These are phyloP conservation scores for Alternaria postmessia DNA, from an alignment of 2,329 filamentous ascomycete species.

Conservation along the genomic window DNA sequence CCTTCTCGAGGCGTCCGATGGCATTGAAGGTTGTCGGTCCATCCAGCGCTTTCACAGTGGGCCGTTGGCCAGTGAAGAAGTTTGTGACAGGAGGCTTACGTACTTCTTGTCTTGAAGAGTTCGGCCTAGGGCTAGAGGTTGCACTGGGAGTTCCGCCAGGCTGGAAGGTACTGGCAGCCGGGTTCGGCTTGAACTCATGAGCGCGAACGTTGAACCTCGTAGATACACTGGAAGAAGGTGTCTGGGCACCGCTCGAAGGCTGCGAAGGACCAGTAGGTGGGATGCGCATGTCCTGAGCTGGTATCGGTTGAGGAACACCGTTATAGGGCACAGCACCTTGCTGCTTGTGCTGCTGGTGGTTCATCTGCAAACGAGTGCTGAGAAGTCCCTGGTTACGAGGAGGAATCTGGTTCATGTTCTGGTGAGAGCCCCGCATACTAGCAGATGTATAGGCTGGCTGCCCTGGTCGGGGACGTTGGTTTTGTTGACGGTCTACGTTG, in stretches of 20 bases:
- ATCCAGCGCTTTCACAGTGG: conserved; percentile 61
- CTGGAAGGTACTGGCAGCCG: conserved; percentile 81
- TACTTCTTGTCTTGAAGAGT: conserved; percentile 45
- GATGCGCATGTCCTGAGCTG: conserved; percentile 71
- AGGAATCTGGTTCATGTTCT: conserved; percentile 50
- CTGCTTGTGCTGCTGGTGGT: conserved; percentile 61
- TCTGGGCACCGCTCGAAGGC: conserved; percentile 60
- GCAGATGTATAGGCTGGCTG: conserved; percentile 55
- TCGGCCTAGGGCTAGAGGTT: conserved; percentile 75
- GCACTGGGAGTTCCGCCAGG: conserved; percentile 70
- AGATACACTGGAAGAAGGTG: conserved; percentile 61
- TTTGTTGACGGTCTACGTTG: conserved; percentile 57
- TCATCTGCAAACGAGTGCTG: conserved; percentile 61
- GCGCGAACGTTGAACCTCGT: conserved; percentile 69
- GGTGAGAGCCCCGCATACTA: conserved; percentile 53
- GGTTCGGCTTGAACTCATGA: conserved; percentile 84
- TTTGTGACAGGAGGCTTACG: conserved; percentile 49
- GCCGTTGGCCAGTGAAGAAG: conserved; percentile 75
- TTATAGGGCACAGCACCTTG: conserved; percentile 52
- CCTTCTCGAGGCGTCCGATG: conserved; percentile 75
- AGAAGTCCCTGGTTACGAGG: conserved; percentile 56
- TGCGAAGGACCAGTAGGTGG: conserved; percentile 76
- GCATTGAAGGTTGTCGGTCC: conserved; percentile 67
- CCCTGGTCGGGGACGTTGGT: conserved; percentile 54
- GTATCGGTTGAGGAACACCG: conserved; percentile 63